A percentile compares a stretch with the other conserved stretches of the same genome.
These are phyloP conservation scores for Claviceps capensis DNA, from an alignment of 2,329 filamentous ascomycete genomes.

Conservation along the genomic window DNA sequence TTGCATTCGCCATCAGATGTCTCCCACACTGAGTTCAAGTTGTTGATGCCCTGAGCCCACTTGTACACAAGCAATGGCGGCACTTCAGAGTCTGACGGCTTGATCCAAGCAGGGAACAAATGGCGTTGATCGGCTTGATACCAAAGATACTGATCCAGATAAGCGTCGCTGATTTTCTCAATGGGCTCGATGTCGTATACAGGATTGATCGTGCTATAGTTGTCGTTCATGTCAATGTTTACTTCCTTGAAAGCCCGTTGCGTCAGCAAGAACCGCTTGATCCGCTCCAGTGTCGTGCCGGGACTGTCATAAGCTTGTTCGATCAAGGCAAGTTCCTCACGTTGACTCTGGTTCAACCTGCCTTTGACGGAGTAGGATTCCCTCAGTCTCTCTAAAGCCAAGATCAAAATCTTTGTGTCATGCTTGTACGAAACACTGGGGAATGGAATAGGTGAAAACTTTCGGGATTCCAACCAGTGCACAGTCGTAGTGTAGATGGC, in stretches of 20 bases:
- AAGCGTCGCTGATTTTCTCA: conserved; percentile 98
- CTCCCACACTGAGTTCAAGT: conserved; percentile 89
- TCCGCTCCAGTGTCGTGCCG: conserved; percentile 85
- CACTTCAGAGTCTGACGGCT: conserved; percentile 95
- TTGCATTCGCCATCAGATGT: conserved; percentile 91
- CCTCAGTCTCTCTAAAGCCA: conserved; percentile 81
- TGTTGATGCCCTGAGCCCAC: conserved; percentile 99
- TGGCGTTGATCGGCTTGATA: conserved; percentile 97
- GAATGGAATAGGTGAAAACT: conserved; percentile 97
- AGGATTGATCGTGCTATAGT: conserved; percentile 97
- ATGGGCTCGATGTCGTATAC: conserved; percentile 99
- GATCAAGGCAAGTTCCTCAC: conserved; percentile 90
- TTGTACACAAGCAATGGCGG: conserved; percentile 92
- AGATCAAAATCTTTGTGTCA: conserved; percentile 95
- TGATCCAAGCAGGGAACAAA: conserved; percentile 97
- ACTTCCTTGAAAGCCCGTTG: conserved; percentile 99
- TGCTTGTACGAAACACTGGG: conserved; percentile 99
- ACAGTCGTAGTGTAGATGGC: conserved; percentile 98
- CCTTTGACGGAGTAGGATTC: conserved; percentile 98
- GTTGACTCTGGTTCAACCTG: conserved; percentile 89
- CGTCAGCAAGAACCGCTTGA: conserved; percentile 94
- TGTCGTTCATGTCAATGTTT: conserved; percentile 99
- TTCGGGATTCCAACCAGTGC: conserved; percentile 95
- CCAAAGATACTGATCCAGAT: conserved; percentile 97
- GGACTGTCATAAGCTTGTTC: conserved; percentile 98